Evolutionary conservation across 2,329 filamentous ascomycete species (phyloP).

Genomic region (Aspergillus terreus): DNA sequence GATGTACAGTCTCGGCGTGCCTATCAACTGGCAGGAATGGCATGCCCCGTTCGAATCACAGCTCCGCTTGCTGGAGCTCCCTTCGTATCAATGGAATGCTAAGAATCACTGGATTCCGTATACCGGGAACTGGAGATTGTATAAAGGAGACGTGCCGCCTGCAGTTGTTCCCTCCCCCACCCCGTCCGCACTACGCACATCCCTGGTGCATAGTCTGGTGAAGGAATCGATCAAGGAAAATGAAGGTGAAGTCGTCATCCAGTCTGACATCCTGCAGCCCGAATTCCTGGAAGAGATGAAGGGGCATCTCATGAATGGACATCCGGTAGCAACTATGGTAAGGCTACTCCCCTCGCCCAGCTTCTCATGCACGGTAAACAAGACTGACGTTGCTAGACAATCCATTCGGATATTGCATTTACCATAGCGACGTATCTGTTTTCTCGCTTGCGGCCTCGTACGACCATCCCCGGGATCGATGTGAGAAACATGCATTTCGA

Average conservation of each 20-base stretch:
- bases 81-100: slow-evolving; percentile 65
- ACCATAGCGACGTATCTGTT: slow-evolving; percentile 23
- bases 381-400: slow-evolving; percentile 10
- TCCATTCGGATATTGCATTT: slow-evolving; percentile 23
- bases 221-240: slow-evolving; percentile 28
- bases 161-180: slow-evolving; percentile 2
- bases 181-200: background rate
- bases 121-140: slow-evolving; percentile 67
- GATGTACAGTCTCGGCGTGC: slow-evolving; percentile 60
- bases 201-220: slow-evolving; percentile 25
- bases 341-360: slow-evolving; percentile 19
- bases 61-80: slow-evolving; percentile 59
- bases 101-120: slow-evolving; percentile 74
- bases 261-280: slow-evolving; percentile 38
- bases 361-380: background rate
- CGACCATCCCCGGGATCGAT: slow-evolving; percentile 28
- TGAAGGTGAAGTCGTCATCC: slow-evolving; percentile 28
- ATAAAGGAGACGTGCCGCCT: slow-evolving; percentile 45
- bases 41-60: slow-evolving; percentile 58
- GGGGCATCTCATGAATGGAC: slow-evolving; percentile 44
- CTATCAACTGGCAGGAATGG: slow-evolving; percentile 68
- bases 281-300: slow-evolving; percentile 35
- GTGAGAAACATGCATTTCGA: slow-evolving; percentile 42
- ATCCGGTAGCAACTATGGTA: slow-evolving; percentile 44
- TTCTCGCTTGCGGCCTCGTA: slow-evolving; percentile 5